These are phyloP conservation scores for Amniculicola lignicola DNA, from an alignment of 495 filamentous ascomycete genomes.

Conservation along the genomic window DNA sequence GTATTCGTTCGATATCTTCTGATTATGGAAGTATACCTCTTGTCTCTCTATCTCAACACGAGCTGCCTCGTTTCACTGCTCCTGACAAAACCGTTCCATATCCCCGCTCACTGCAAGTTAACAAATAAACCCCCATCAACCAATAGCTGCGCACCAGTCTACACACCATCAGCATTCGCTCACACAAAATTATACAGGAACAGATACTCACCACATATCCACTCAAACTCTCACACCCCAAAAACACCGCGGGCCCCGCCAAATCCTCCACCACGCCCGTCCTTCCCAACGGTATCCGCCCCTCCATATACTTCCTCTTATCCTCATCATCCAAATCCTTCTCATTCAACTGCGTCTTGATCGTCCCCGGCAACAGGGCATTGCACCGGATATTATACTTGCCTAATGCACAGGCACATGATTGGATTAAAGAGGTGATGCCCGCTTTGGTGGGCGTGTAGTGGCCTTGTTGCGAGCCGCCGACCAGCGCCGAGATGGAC, in stretches of 20 bases:
- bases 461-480: conserved; percentile 75
- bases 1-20: not conserved
- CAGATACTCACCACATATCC: conserved; percentile 40
- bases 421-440: conserved; percentile 80
- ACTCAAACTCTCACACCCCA: conserved; percentile 62
- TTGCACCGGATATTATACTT: conserved; percentile 77
- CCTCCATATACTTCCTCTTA: conserved; percentile 83
- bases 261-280: conserved; percentile 67
- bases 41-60: not conserved
- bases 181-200: not conserved
- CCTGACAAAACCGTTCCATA: no score
- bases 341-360: conserved; percentile 83
- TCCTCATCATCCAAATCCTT: conserved; percentile 65
- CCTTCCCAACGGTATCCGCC: conserved; percentile 74
- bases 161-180: conserved; percentile 11
- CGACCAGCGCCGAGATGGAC: conserved; percentile 81
- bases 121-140: conserved; percentile 81
- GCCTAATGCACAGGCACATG: conserved; percentile 72
- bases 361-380: conserved; percentile 80
- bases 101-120: conserved; percentile 64
- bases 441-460: conserved; percentile 94
- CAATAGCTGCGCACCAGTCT: conserved; percentile 77
- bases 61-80: no score
- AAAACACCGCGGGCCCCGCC: conserved; percentile 80
- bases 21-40: not conserved